Conservation (phyloP, 257 asterid species). For the Ligustrum vulgare region DNA sequence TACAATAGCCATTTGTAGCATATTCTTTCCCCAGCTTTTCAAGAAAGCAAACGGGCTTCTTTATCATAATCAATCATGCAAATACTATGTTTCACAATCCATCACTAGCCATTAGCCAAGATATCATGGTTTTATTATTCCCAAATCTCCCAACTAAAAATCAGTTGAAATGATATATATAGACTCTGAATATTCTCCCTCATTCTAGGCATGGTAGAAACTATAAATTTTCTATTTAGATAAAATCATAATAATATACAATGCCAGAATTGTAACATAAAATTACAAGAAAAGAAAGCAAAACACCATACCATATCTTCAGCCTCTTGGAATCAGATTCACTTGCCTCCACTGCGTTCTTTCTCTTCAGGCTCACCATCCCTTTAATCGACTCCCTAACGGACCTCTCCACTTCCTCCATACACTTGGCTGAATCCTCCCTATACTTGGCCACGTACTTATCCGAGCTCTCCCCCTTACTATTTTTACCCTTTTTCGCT, state of each 20-base stretch:
- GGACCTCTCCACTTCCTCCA: conserved; percentile 78
- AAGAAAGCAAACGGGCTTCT: background rate
- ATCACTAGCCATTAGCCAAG: background rate
- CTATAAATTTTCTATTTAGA: background rate
- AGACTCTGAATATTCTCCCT: background rate
- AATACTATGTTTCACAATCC: no score
- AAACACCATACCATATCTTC: conserved; percentile 59
- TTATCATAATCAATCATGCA: background rate
- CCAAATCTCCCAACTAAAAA: no score
- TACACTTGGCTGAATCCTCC: conserved; percentile 77
- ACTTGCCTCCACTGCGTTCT: conserved; percentile 27
- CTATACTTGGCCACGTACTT: conserved; percentile 87
- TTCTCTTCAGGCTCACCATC: conserved; percentile 55
- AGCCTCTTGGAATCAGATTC: conserved; percentile 48
- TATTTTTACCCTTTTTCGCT: conserved; percentile 52
- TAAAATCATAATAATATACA: no score
- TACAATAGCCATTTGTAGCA: no score
- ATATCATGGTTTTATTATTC: no score
- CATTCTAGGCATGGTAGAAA: background rate
- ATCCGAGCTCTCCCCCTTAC: conserved; percentile 53
- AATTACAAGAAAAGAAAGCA: background rate
- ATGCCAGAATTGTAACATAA: background rate
- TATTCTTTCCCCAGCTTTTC: background rate
- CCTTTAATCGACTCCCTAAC: conserved; percentile 71
- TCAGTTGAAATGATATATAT: background rate